A percentile compares a stretch with the other conserved stretches of the same genome.
Conservation (phyloP, 805 yeast species). For the Starmerella bombi region DNA sequence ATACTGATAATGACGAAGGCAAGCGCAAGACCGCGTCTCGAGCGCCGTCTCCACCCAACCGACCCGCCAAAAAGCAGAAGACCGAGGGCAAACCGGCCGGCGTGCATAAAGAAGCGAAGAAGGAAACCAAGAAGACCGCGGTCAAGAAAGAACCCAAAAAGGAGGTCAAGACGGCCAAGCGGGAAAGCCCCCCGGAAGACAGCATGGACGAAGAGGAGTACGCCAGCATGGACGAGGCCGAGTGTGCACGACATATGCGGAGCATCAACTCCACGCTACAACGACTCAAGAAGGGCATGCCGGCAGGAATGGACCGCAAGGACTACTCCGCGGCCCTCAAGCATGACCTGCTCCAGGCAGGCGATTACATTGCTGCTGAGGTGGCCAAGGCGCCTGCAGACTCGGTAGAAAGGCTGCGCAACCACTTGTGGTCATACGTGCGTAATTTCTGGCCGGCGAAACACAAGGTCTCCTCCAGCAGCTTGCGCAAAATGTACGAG, state of each 20-base stretch:
- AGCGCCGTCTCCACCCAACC: conserved; percentile 11
- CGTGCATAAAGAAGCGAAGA: conserved; percentile 6
- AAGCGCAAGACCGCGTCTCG: too few relatives aligned
- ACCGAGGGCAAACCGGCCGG: conserved; percentile 4
- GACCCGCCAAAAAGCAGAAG: conserved; percentile 12
- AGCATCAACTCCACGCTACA: conserved; percentile 57
- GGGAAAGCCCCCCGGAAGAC: not conserved
- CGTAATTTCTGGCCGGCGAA: conserved; percentile 77
- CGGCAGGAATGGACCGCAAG: conserved; percentile 52
- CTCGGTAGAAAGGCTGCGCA: conserved; percentile 32
- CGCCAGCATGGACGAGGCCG: conserved; percentile 64
- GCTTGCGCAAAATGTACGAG: conserved; percentile 61
- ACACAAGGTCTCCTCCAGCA: conserved; percentile 41
- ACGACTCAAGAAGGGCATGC: conserved; percentile 53
- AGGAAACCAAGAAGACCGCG: conserved; percentile 15
- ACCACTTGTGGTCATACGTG: conserved; percentile 76
- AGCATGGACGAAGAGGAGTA: conserved; percentile 41
- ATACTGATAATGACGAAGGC: conserved; percentile 4
- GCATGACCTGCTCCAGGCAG: conserved; percentile 55
- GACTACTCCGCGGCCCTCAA: conserved; percentile 66
- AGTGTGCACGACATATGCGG: conserved; percentile 46
- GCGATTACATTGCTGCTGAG: conserved; percentile 47
- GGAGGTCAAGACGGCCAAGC: conserved; percentile 10
- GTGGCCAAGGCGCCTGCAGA: conserved; percentile 25
- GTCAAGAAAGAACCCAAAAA: conserved; percentile 13